phyloP scores from a whole-genome alignment of 73 alveolate species.

The Paraurostyla sp. region DNA sequence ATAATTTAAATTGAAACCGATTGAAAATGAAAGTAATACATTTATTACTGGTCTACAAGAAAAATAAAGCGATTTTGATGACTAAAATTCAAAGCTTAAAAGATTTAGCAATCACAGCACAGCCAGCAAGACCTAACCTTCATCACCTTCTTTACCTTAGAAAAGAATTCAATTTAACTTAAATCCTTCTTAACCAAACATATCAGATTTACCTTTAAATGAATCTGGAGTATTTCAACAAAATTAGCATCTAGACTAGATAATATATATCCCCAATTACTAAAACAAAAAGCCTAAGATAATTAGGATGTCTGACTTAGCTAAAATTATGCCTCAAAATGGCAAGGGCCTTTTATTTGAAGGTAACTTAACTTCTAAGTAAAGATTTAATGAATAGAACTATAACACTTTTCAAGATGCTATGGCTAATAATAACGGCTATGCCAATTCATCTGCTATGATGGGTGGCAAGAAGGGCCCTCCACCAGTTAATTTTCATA shows the following conservation, averaged over 20 bases:
- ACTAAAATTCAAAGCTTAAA: neutral
- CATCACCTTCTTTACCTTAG: neutral
- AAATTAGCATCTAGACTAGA: neutral
- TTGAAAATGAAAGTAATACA: neutral
- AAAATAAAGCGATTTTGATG: neutral
- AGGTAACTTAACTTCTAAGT: neutral
- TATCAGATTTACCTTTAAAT: too few species aligned
- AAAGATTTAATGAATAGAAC: too few species aligned
- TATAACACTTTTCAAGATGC: too few species aligned
- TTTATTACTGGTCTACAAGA: neutral
- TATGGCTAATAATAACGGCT: neutral
- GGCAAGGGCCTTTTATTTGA: neutral
- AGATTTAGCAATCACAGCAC: neutral
- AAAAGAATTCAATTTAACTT: neutral
- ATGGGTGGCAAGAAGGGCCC: neutral
- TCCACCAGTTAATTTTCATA: constrained; percentile 2
- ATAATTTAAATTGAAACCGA: neutral
- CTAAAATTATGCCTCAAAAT: neutral
- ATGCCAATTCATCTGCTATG: neutral
- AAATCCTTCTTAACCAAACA: neutral
- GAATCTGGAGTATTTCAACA: too few species aligned
- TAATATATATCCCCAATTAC: constrained; percentile 15
- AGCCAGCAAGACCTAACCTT: neutral
- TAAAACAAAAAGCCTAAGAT: constrained; percentile 34
- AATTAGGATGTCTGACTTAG: constrained; percentile 20